Percentiles rank a stretch among this genome's conserved stretches.
Conservation (phyloP, 306 rosid genomes). For the Parietaria judaica region DNA sequence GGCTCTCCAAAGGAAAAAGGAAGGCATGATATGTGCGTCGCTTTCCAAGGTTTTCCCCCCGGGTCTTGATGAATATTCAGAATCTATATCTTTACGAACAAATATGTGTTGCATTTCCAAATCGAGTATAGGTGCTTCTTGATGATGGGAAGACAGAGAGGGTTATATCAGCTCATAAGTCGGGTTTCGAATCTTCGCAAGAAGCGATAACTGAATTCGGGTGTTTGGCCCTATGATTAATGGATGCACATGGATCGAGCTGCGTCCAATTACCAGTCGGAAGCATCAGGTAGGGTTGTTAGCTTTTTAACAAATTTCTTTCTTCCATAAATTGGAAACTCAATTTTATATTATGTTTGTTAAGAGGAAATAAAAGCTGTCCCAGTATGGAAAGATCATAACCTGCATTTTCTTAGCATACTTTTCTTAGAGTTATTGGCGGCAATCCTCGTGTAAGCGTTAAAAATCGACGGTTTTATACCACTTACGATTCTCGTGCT, state of each 20-base stretch:
- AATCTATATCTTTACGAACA: neutral
- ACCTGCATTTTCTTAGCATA: too few relatives aligned
- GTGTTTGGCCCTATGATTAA: conserved; percentile 85
- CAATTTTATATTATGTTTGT: too few relatives aligned
- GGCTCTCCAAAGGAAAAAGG: conserved; percentile 78
- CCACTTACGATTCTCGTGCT: too few relatives aligned
- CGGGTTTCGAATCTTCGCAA: conserved; percentile 74
- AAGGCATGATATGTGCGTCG: conserved; percentile 76
- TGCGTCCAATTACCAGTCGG: conserved; percentile 68
- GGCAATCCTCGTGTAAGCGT: too few relatives aligned
- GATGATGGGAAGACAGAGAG: conserved; percentile 94
- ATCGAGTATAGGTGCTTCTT: conserved; percentile 60
- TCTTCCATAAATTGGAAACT: too few relatives aligned
- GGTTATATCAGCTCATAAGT: conserved; percentile 60
- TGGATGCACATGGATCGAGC: conserved; percentile 96
- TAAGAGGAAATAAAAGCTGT: too few relatives aligned
- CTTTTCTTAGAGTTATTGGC: too few relatives aligned
- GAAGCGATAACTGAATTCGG: conserved; percentile 82
- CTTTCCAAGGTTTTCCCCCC: conserved; percentile 61
- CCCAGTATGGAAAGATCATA: too few relatives aligned
- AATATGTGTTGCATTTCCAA: conserved; percentile 2
- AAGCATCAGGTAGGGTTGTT: conserved; percentile 76
- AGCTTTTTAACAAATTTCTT: neutral
- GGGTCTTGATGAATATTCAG: conserved; percentile 9
- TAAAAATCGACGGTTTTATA: too few relatives aligned